These are phyloP conservation scores for Coemansia sp. DNA, from an alignment of 192 early-diverging fungal genomes.

Conservation along the genomic window DNA sequence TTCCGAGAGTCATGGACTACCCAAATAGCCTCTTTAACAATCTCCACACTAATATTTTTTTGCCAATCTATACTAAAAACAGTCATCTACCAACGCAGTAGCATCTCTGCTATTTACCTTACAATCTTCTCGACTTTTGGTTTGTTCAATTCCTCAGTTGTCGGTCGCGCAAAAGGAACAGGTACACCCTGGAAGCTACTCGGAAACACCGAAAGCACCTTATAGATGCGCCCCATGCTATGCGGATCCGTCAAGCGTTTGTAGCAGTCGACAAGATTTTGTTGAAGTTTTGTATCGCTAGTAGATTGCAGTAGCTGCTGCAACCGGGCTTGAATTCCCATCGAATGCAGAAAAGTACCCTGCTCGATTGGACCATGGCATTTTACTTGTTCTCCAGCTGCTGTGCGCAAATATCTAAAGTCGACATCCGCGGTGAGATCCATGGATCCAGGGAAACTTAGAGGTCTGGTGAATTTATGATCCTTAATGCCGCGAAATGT, in stretches of 20 bases:
- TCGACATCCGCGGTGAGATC: constrained; percentile 95
- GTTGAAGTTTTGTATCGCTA: constrained; percentile 48
- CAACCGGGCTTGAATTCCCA: constrained; percentile 80
- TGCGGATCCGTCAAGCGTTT: constrained; percentile 72
- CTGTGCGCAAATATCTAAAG: constrained; percentile 71
- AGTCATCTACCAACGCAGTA: neutral
- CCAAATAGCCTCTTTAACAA: constrained; percentile 2
- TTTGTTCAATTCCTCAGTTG: constrained; percentile 15
- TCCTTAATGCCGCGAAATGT: constrained; percentile 82
- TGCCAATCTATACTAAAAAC: neutral
- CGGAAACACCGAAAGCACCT: constrained; percentile 67
- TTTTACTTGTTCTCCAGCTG: constrained; percentile 50
- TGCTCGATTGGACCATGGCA: constrained; percentile 81
- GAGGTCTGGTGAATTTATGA: constrained; percentile 76
- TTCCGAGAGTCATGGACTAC: constrained; percentile 25
- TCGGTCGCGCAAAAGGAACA: constrained; percentile 33
- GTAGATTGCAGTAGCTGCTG: constrained; percentile 66
- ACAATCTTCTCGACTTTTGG: constrained; percentile 26
- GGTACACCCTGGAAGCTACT: constrained; percentile 6
- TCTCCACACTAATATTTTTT: neutral
- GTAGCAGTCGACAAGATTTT: constrained; percentile 66
- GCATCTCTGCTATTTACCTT: neutral
- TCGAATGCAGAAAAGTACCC: constrained; percentile 66
- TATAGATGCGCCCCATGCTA: constrained; percentile 88
- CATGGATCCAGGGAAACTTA: constrained; percentile 77